phyloP scores from a whole-genome alignment of 1,284 basidiomycete species.

The Ceratobasidium sp. region DNA sequence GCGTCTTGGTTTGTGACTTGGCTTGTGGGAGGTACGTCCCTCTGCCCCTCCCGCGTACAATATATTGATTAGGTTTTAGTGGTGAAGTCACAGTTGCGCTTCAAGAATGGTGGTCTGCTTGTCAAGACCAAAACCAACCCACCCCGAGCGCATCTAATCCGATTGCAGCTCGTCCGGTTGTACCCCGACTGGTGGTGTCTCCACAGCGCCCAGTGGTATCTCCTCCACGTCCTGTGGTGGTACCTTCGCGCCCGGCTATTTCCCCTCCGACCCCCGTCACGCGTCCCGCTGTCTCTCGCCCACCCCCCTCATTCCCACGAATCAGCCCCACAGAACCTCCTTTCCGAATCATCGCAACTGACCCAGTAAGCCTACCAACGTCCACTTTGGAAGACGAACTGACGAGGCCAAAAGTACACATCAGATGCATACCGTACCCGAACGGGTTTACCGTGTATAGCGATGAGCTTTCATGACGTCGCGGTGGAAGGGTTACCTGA shows the following conservation, averaged over 20 bases:
- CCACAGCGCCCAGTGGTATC: constrained; percentile 46
- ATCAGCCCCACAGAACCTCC: constrained; percentile 11
- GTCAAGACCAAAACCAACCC: constrained; percentile 8
- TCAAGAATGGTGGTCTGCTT: constrained; percentile 49
- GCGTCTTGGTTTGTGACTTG: constrained; percentile 56
- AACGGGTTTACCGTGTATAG: constrained; percentile 57
- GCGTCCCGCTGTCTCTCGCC: neutral
- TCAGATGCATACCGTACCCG: constrained; percentile 58
- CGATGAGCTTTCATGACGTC: constrained; percentile 61
- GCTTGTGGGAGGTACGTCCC: constrained; percentile 57
- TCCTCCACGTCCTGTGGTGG: constrained; percentile 34
- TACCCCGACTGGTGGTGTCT: constrained; percentile 45
- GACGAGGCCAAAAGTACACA: constrained; percentile 59
- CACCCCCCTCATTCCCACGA: neutral
- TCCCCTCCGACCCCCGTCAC: neutral
- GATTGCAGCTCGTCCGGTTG: constrained; percentile 10
- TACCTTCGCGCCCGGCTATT: neutral
- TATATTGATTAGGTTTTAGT: too few relatives aligned
- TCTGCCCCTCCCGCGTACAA: too few relatives aligned
- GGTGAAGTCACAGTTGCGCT: constrained; percentile 52
- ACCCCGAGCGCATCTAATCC: constrained; percentile 3
- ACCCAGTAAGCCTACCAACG: constrained; percentile 42
- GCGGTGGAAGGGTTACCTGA: constrained; percentile 57
- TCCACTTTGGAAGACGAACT: constrained; percentile 39
- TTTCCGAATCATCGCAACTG: constrained; percentile 26